These are phyloP conservation scores for Zychaea mexicana DNA, from an alignment of 371 early-diverging fungal genomes.

Conservation along the genomic window DNA sequence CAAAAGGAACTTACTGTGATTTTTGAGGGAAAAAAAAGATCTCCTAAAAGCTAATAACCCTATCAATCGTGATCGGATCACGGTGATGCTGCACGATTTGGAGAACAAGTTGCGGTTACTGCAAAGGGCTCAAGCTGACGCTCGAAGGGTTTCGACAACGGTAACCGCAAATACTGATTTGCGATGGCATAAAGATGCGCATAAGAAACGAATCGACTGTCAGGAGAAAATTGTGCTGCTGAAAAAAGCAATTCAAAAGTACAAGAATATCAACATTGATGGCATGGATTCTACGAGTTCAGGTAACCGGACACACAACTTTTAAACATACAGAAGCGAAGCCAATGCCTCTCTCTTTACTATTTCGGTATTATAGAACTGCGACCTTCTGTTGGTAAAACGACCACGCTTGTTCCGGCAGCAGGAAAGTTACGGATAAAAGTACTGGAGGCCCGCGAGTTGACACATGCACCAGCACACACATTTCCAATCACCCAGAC, in stretches of 20 bases:
- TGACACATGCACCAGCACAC: conserved; percentile 69
- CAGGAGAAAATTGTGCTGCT: conserved; percentile 81
- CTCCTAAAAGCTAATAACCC: conserved; percentile 75
- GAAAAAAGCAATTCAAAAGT: conserved; percentile 77
- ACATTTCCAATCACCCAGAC: conserved; percentile 62
- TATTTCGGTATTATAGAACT: not conserved
- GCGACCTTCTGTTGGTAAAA: not conserved
- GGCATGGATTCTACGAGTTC: conserved; percentile 27
- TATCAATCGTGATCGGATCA: conserved; percentile 83
- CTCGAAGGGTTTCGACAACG: not conserved
- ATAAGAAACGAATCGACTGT: conserved; percentile 69
- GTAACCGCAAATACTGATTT: conserved; percentile 34
- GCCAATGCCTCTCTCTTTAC: too few species aligned
- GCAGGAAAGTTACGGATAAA: conserved; percentile 71
- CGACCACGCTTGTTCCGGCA: conserved; percentile 45
- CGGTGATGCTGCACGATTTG: conserved; percentile 79
- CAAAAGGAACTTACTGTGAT: too few species aligned
- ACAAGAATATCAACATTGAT: conserved; percentile 77
- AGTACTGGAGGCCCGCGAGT: conserved; percentile 64
- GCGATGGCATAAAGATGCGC: conserved; percentile 59
- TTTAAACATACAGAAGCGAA: too few species aligned
- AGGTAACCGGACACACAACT: too few species aligned
- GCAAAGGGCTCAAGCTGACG: conserved; percentile 8
- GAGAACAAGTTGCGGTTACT: conserved; percentile 73
- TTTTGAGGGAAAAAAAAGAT: conserved; percentile 35